Evolutionary conservation across 768 basidiomycete species (phyloP).

Genomic region (Russula virescens): DNA sequence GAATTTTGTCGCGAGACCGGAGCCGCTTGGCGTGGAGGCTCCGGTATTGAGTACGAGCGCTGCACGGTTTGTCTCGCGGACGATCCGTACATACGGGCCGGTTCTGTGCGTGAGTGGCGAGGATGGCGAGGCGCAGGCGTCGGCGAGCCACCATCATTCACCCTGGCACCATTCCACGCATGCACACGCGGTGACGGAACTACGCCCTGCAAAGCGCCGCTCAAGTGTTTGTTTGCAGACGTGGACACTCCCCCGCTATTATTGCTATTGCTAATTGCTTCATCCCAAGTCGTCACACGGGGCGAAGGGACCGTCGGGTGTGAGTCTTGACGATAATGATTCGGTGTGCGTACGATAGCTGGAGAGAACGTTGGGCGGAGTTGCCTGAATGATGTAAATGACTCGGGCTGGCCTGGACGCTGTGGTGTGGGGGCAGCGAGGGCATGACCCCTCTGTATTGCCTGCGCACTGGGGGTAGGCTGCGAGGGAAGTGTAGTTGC

Average conservation of each 20-base stretch:
- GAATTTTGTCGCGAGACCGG: conserved; percentile 19
- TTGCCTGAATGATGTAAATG: conserved; percentile 46
- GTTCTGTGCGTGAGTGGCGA: conserved; percentile 4
- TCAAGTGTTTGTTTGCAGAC: conserved; percentile 15
- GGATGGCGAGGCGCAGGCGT: conserved; percentile 16
- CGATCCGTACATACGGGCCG: conserved; percentile 5
- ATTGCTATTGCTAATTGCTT: background rate
- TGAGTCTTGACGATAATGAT: conserved; percentile 41
- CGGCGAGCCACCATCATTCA: conserved; percentile 7
- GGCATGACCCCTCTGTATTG: conserved; percentile 15
- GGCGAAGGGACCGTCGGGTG: conserved; percentile 22
- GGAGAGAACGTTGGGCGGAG: conserved; percentile 64
- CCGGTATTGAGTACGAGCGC: conserved; percentile 20
- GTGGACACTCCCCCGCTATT: conserved; percentile 2
- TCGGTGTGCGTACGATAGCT: conserved; percentile 64
- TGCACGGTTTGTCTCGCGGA: conserved; percentile 6
- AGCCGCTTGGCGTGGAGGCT: background rate
- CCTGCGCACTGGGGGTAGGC: background rate
- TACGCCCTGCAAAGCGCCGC: background rate
- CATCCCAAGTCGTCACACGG: conserved; percentile 13
- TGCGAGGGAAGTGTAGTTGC: background rate
- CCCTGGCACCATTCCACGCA: conserved; percentile 15
- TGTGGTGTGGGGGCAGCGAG: conserved; percentile 25
- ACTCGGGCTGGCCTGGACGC: conserved; percentile 31
- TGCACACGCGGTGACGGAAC: conserved; percentile 16